Evolutionary conservation across 129 eudicot genomes (phyloP), one percentile per base, ranked within the genome.

Genomic region (Flaveria robusta): DNA sequence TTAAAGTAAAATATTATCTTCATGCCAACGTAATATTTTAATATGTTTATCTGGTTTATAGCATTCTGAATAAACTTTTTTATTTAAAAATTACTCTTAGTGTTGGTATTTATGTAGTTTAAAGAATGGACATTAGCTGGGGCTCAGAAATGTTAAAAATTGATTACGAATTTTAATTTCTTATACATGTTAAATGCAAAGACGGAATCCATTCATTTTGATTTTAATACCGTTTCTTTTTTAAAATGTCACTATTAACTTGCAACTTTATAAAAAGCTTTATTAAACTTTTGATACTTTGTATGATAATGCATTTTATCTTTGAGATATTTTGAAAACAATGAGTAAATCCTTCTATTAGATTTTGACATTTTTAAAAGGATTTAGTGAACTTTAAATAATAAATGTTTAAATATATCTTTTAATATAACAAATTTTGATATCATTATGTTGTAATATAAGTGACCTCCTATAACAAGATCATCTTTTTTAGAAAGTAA

Each of bases 211-310:
- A 37, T 37, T 16, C 16, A 37, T 37, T 58, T 58, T 58, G 19
- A n/a, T 6, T 66, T 39, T 66, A 34, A 9, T 37, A n/a, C 41
- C 26, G 10, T 66, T 18, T 65, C 43, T 4, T 34, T 34, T 59
- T 59, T 42, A 2, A 42, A 74, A n/a, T 43, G 45, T 24, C 70
- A 74, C 45, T 60, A 15, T 42, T 74, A 74, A 42, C 14, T 43
- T 14, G 18, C 7, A 42, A 43, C 70, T 59, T 74, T 24, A 51
- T 24, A 43, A 11, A 60, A 74, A 63, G 14, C n/a, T 43, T 27
- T 16, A 29, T 74, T 60, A 41, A 43, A 43, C 46, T 74, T 52
- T 74, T 59, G 59, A 9, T 43, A 74, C 76, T 50, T 71, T 71
- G 37, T 71, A 27, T 29, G 50, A 50, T 29, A 71, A 27, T 29